Percentiles rank a stretch among this genome's conserved stretches.
These are phyloP conservation scores for Halenospora varia DNA, from an alignment of 495 filamentous ascomycete genomes.

Conservation along the genomic window DNA sequence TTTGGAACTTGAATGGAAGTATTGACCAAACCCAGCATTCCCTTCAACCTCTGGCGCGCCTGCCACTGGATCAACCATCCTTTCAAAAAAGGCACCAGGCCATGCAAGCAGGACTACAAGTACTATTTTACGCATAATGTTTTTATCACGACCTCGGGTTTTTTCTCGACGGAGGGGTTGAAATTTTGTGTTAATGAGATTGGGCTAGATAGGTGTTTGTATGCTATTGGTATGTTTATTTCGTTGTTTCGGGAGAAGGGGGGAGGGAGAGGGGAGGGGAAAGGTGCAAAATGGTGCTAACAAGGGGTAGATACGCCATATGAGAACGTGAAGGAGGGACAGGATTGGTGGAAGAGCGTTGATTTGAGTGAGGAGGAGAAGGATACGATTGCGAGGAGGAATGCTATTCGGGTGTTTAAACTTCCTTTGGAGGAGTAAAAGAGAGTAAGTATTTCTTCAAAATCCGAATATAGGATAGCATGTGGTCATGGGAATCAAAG, in stretches of 20 bases:
- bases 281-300: no score
- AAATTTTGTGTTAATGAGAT: constrained; percentile 44
- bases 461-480: no score
- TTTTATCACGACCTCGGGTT: constrained; percentile 61
- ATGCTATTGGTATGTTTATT: constrained; percentile 30
- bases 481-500: no score
- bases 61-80: constrained; percentile 54
- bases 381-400: constrained; percentile 47
- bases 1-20: no score
- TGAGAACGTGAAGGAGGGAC: constrained; percentile 46
- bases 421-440: constrained; percentile 33
- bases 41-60: constrained; percentile 61
- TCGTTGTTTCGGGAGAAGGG: not conserved
- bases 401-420: constrained; percentile 53
- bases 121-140: constrained; percentile 59
- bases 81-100: constrained; percentile 42
- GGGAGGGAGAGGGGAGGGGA: no score
- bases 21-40: constrained; percentile 34
- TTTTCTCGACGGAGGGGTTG: constrained; percentile 51
- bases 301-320: constrained; percentile 30
- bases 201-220: constrained; percentile 33
- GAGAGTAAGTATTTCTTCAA: no score
- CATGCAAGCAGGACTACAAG: constrained; percentile 47
- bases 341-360: constrained; percentile 46
- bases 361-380: constrained; percentile 40